Conservation (phyloP, 129 eudicot genomes). For the Deinandra increscens region DNA sequence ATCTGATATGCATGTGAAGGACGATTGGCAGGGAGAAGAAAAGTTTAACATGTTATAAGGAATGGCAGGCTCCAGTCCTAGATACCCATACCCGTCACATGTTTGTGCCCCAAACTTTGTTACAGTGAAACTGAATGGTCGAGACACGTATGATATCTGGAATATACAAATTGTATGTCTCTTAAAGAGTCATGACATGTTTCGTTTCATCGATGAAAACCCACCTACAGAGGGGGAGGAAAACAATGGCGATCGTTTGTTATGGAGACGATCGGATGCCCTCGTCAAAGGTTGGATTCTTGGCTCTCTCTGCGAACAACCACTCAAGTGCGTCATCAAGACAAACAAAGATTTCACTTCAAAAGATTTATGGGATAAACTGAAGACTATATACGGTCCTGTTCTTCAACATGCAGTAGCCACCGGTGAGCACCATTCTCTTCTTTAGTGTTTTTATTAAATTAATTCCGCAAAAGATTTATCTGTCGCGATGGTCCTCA, state of each 20-base stretch:
- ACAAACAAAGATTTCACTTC: background rate
- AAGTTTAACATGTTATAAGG: too few relatives aligned
- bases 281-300: constrained; percentile 24
- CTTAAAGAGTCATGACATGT: constrained; percentile 17
- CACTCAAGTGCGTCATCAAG: background rate
- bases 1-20: too few relatives aligned
- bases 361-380: constrained; percentile 11
- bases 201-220: constrained; percentile 18
- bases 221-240: background rate
- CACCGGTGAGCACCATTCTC: too few relatives aligned
- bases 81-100: constrained; percentile 12
- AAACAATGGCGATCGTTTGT: background rate
- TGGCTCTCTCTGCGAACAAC: constrained; percentile 9
- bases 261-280: constrained; percentile 20
- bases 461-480: too few relatives aligned
- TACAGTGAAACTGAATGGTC: constrained; percentile 7
- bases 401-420: background rate
- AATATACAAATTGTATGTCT: constrained; percentile 8
- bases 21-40: too few relatives aligned
- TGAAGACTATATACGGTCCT: background rate
- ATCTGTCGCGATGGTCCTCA: too few relatives aligned
- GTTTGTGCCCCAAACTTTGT: constrained; percentile 16
- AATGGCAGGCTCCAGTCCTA: constrained; percentile 8
- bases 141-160: background rate
- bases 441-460: too few relatives aligned